These are phyloP conservation scores for Lipomyces yarrowii DNA, from an alignment of 1,139 yeast genomes.

Conservation along the genomic window DNA sequence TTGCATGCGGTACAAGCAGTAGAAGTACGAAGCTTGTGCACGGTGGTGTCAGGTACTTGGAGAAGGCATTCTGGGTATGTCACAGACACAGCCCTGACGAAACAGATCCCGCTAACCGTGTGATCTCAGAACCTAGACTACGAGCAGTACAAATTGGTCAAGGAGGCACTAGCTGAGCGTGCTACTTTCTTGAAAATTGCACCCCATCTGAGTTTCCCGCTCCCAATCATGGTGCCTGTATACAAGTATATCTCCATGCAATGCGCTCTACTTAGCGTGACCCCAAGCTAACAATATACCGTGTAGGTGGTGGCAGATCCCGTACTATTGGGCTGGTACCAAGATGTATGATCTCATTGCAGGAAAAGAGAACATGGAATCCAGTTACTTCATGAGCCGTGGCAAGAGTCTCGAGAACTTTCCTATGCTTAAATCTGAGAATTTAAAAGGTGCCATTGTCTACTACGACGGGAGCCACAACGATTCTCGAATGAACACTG, in stretches of 20 bases:
- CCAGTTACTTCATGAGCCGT: constrained; percentile 72
- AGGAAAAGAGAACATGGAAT: constrained; percentile 81
- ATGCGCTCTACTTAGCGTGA: background rate
- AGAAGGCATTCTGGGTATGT: constrained; percentile 83
- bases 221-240: constrained; percentile 94
- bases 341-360: constrained; percentile 93
- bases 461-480: constrained; percentile 92
- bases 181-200: constrained; percentile 89
- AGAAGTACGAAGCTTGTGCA: constrained; percentile 97
- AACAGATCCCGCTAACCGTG: background rate
- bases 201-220: constrained; percentile 82
- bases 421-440: constrained; percentile 82
- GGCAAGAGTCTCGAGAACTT: constrained; percentile 72
- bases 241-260: constrained; percentile 52
- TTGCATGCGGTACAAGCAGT: constrained; percentile 90
- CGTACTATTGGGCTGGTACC: constrained; percentile 90
- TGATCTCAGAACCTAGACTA: constrained; percentile 59
- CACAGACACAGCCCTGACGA: background rate
- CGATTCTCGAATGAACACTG: constrained; percentile 86
- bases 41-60: constrained; percentile 95
- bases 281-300: background rate
- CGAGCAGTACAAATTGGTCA: constrained; percentile 87
- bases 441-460: constrained; percentile 86
- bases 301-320: constrained; percentile 80
- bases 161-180: constrained; percentile 92